Base-by-base conservation (phyloP, 2,329 filamentous ascomycete genomes). In the Exophiala aquamarina region DNA sequence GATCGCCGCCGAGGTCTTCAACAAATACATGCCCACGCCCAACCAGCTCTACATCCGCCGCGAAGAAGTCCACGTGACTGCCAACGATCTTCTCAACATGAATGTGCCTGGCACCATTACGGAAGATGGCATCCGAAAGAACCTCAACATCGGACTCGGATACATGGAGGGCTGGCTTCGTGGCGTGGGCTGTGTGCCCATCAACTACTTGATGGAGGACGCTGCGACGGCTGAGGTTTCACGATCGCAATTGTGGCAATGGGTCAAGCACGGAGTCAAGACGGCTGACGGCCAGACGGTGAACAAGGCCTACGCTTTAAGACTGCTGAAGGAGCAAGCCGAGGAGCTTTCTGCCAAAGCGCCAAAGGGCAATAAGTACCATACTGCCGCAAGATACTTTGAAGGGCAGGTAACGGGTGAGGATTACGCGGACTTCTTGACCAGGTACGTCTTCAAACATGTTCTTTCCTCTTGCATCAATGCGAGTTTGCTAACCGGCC, bases 141-240 rank as follows among this genome's bases (percentile, higher is more conserved):
- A 97, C 76, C 78, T 98, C 57, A 92, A 90, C 73, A 97, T 98
- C 58, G 93, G 92, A 31, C 82, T 98, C 4, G 87, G 87, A 41
- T 98, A 98, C 74, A 98, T 97, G 92, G 93, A 98, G 73, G 93
- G 89, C 53, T 98, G 93, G 93, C 78, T 97, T 51, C 86, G 91
- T 54, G 93, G 92, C 26, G 81, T 97, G 17, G 93, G 93, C 48
- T 98, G 93, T 63, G 91, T 97, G 43, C 93, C 93, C 39, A 96
- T 97, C 73, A 96, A 97, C 78, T 95, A 86, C 69, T 78, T 97
- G 46, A 97, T 97, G 92, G 93, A 98, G 75, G 93, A 97, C 61
- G 93, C 93, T 14, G 93, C 93, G 18, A 98, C 93, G 1, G 93
- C 93, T 40, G 93, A 98, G 70, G 93, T 98, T 4, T 94, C 88